phyloP scores from a whole-genome alignment of 306 rosid species.

The Morella rubra region DNA sequence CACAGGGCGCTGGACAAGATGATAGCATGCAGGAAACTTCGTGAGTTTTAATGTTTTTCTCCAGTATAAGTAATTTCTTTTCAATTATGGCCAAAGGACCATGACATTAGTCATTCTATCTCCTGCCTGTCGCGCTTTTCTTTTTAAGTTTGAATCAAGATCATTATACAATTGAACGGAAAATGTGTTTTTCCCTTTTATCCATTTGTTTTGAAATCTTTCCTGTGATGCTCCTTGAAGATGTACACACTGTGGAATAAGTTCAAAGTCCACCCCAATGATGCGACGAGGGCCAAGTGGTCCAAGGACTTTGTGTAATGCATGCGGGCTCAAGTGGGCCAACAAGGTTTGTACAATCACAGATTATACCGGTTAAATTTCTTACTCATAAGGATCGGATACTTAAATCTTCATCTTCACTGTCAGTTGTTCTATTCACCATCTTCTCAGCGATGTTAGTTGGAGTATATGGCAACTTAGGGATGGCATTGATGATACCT shows the following conservation, averaged over 20 bases:
- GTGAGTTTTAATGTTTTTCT: conserved; percentile 34
- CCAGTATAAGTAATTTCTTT: background rate
- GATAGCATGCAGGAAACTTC: conserved; percentile 47
- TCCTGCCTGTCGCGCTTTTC: conserved; percentile 15
- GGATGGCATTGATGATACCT: background rate
- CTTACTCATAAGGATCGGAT: background rate
- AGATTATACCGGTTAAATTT: background rate
- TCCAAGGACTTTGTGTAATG: conserved; percentile 55
- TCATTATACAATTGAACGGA: background rate
- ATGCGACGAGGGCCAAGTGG: conserved; percentile 64
- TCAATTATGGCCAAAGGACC: background rate
- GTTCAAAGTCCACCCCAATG: conserved; percentile 60
- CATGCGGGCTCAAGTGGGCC: conserved; percentile 64
- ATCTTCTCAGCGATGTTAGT: background rate
- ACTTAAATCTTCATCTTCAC: background rate
- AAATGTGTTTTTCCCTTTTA: background rate
- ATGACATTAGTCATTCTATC: conserved; percentile 3
- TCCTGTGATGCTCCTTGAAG: conserved; percentile 24
- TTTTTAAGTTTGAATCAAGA: background rate
- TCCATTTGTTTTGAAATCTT: background rate
- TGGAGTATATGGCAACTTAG: background rate
- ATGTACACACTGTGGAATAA: conserved; percentile 53
- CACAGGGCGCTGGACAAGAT: conserved; percentile 49
- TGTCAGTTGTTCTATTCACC: background rate
- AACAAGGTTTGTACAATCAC: conserved; percentile 43